Conservation (phyloP, 371 early-diverging fungal genomes). For the Mycotypha africana region DNA sequence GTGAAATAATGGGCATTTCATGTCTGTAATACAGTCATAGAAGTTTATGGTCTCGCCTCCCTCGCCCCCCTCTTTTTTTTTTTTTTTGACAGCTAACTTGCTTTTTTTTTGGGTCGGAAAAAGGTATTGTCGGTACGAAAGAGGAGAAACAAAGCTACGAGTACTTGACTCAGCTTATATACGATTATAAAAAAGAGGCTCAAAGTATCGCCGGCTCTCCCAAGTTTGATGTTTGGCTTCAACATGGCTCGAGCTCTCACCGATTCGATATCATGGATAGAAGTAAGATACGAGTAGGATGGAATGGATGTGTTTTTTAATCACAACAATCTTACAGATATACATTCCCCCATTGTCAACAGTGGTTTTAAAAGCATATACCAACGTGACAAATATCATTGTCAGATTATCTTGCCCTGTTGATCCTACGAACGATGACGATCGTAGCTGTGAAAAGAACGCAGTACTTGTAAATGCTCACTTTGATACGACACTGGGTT, state of each 20-base stretch:
- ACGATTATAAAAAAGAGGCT: constrained; percentile 25
- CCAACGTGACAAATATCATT: constrained; percentile 69
- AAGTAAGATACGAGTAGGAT: too few relatives aligned
- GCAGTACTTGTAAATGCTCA: constrained; percentile 70
- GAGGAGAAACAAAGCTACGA: constrained; percentile 40
- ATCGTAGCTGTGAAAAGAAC: constrained; percentile 50
- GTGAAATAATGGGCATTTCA: constrained; percentile 10
- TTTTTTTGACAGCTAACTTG: constrained; percentile 9
- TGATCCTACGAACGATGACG: constrained; percentile 5
- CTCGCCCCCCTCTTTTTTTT: background rate
- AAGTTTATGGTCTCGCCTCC: background rate
- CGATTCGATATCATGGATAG: constrained; percentile 71
- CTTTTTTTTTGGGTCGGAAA: constrained; percentile 2
- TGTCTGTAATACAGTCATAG: constrained; percentile 4
- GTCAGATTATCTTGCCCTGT: constrained; percentile 68
- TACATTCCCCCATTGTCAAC: background rate
- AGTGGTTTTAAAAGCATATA: constrained; percentile 65
- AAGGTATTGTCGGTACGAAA: constrained; percentile 43
- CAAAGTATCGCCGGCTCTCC: constrained; percentile 36
- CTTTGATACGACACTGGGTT: constrained; percentile 62
- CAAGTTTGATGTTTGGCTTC: constrained; percentile 57
- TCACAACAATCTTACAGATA: too few relatives aligned
- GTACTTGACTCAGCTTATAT: constrained; percentile 26
- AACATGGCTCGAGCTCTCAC: constrained; percentile 61
- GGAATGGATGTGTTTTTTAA: too few relatives aligned